These are phyloP conservation scores for Fusarium marasasianum DNA, from an alignment of 2,329 filamentous ascomycete species.

Conservation along the genomic window DNA sequence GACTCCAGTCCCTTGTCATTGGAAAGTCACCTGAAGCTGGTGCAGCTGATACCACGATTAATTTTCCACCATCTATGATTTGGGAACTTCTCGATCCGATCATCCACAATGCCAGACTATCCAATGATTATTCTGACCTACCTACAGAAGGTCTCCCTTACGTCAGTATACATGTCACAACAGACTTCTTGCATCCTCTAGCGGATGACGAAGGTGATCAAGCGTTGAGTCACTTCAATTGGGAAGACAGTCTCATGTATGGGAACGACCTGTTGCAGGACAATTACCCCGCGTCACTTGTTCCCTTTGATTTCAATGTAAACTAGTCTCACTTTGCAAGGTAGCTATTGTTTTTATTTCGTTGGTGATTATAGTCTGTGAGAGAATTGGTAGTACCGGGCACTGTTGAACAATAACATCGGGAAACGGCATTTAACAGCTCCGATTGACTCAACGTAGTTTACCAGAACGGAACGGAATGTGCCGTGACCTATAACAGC, in stretches of 20 bases:
- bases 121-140: accelerated
- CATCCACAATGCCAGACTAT: background rate
- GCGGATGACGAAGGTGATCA: background rate
- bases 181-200: constrained; percentile 13
- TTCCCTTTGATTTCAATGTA: constrained; percentile 8
- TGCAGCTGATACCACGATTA: background rate
- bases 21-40: background rate
- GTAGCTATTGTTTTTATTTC: background rate
- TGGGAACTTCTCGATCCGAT: constrained; percentile 12
- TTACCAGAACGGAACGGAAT: background rate
- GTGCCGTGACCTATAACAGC: background rate
- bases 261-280: background rate
- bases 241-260: background rate
- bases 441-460: no score
- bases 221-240: background rate
- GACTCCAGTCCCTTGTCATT: background rate
- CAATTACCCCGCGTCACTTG: background rate
- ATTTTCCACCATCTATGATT: constrained; percentile 11
- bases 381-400: background rate
- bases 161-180: constrained; percentile 16
- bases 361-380: background rate
- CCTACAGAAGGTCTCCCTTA: background rate
- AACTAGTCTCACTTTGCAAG: background rate
- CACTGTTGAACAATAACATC: background rate
- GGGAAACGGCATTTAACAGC: background rate